A percentile compares a stretch with the other conserved stretches of the same genome.
These are phyloP conservation scores for Pneumocystis murina DNA, from an alignment of 1,139 yeast genomes.

Conservation along the genomic window DNA sequence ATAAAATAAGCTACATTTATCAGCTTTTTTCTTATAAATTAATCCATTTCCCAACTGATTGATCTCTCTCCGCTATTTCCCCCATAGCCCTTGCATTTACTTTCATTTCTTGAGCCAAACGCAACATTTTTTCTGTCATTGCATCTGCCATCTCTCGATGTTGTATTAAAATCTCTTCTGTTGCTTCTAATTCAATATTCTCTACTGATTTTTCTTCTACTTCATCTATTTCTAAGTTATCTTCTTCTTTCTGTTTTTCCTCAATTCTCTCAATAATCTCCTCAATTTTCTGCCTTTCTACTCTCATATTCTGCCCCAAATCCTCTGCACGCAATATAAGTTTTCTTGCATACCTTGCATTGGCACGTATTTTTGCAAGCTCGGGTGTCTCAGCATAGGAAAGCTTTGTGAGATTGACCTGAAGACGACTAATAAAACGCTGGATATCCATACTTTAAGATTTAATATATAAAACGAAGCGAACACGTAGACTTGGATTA, in stretches of 20 bases:
- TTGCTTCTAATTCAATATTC: conserved; percentile 4
- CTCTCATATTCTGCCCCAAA: not conserved
- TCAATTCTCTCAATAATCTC: not conserved
- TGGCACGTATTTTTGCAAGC: not conserved
- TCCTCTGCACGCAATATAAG: not conserved
- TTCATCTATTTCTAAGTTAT: not conserved
- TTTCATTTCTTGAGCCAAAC: conserved; percentile 37
- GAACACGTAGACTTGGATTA: too few relatives aligned
- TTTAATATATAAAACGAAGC: too few relatives aligned
- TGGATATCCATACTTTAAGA: not conserved
- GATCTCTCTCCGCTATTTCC: conserved; percentile 25
- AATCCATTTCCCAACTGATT: not conserved
- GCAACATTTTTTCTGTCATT: conserved; percentile 33
- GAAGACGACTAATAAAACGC: not conserved
- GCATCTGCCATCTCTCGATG: conserved; percentile 29
- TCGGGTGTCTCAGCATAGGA: not conserved
- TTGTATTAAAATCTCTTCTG: conserved; percentile 12
- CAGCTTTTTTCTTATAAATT: not conserved
- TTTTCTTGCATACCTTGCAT: not conserved
- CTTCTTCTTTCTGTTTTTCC: not conserved
- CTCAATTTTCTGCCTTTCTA: not conserved
- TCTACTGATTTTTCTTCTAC: not conserved
- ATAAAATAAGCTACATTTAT: conserved; percentile 20
- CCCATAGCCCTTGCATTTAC: conserved; percentile 32
- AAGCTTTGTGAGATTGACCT: not conserved